These are phyloP conservation scores for Phytophthora multivora DNA, from an alignment of 352 stramenopile genomes.

Conservation along the genomic window DNA sequence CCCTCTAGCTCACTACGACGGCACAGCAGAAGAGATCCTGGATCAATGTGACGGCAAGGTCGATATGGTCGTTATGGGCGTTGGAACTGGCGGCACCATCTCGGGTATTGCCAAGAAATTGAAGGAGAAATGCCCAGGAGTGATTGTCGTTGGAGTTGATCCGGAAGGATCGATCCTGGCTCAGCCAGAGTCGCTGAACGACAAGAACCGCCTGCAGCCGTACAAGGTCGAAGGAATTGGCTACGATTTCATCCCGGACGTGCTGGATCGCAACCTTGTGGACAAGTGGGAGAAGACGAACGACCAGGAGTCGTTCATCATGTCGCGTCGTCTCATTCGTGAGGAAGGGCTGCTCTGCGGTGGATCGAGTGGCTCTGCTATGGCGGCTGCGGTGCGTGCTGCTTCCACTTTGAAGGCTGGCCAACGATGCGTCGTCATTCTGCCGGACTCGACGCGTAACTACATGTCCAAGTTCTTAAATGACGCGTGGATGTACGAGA, in stretches of 20 bases:
- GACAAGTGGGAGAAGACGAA: slow-evolving; percentile 96
- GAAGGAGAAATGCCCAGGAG: slow-evolving; percentile 89
- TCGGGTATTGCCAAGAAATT: slow-evolving; percentile 93
- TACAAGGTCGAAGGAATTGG: slow-evolving; percentile 97
- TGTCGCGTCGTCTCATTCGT: slow-evolving; percentile 93
- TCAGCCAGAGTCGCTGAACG: slow-evolving; percentile 90
- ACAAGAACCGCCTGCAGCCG: slow-evolving; percentile 83
- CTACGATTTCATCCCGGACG: slow-evolving; percentile 96
- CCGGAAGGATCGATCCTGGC: slow-evolving; percentile 94
- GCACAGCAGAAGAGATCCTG: slow-evolving; percentile 94
- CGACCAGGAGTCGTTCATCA: slow-evolving; percentile 94
- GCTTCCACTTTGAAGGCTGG: slow-evolving; percentile 79
- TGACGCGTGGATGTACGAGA: slow-evolving; percentile 93
- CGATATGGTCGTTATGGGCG: slow-evolving; percentile 94
- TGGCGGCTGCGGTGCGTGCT: slow-evolving; percentile 82
- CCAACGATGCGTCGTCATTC: slow-evolving; percentile 94
- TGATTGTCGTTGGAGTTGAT: slow-evolving; percentile 90
- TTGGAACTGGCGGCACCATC: slow-evolving; percentile 96
- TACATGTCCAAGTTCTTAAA: slow-evolving; percentile 98
- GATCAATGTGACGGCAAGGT: slow-evolving; percentile 92
- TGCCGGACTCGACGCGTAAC: slow-evolving; percentile 96
- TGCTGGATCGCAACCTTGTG: slow-evolving; percentile 92
- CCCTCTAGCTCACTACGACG: slow-evolving; percentile 95
- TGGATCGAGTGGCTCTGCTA: slow-evolving; percentile 90
- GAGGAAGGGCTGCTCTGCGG: slow-evolving; percentile 95